Evolutionary conservation across 2,329 filamentous ascomycete species (phyloP).

Genomic region (Hypoxylon sp.): DNA sequence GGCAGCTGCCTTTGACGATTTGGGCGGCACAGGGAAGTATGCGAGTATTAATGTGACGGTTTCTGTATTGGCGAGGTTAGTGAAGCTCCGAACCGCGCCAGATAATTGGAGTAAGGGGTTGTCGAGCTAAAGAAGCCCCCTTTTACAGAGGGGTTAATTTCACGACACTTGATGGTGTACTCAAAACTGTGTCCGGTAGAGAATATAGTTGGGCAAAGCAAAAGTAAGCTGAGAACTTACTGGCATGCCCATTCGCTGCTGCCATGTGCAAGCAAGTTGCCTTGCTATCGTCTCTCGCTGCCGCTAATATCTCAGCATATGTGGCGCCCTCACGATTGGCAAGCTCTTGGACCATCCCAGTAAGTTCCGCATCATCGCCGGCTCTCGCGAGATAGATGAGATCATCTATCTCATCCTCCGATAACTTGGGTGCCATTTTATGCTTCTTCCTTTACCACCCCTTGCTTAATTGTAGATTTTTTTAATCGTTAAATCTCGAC

Average conservation of each 20-base stretch:
- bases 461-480: not conserved
- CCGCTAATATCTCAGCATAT: slow-evolving; percentile 75
- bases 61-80: slow-evolving; percentile 48
- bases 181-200: not conserved
- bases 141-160: not conserved
- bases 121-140: not conserved
- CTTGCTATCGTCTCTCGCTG: slow-evolving; percentile 80
- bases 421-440: slow-evolving; percentile 68
- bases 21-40: slow-evolving; percentile 53
- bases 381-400: slow-evolving; percentile 88
- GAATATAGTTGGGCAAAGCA: not conserved
- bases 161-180: not conserved
- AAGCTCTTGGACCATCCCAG: slow-evolving; percentile 70
- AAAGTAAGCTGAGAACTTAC: slow-evolving; percentile 63
- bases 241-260: slow-evolving; percentile 87
- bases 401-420: slow-evolving; percentile 89
- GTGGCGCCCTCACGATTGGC: slow-evolving; percentile 72
- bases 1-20: slow-evolving; percentile 19
- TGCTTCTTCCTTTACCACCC: slow-evolving; percentile 9
- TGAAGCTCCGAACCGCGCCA: not conserved
- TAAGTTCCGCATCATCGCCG: slow-evolving; percentile 81
- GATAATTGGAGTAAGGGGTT: not conserved
- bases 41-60: slow-evolving; percentile 65
- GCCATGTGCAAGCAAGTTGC: slow-evolving; percentile 93
- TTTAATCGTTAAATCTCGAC: not conserved